These are phyloP conservation scores for Leishmania braziliensis DNA, from an alignment of 208 protist genomes.

Conservation along the genomic window DNA sequence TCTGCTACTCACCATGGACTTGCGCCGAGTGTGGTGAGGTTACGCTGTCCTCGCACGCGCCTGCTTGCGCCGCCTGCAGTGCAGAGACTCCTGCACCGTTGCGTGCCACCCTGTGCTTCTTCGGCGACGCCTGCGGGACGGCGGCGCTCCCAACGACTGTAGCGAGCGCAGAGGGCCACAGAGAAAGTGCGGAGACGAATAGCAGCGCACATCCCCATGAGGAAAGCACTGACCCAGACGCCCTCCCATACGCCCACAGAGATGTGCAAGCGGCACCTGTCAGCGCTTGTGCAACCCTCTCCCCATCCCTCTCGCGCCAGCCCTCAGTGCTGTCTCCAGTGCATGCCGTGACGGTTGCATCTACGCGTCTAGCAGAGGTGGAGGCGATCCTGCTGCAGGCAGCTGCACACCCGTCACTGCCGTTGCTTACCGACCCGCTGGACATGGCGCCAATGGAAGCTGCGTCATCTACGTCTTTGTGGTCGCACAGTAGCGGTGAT, in stretches of 20 bases:
- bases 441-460: not conserved
- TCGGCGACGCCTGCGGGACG: not conserved
- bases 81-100: slow-evolving; percentile 4
- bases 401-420: not conserved
- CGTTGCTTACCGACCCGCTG: not conserved
- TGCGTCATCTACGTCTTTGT: not conserved
- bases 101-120: not conserved
- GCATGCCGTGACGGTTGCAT: not conserved
- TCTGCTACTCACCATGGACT: slow-evolving; percentile 53
- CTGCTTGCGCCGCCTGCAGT: slow-evolving; percentile 43
- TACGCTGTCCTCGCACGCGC: slow-evolving; percentile 36
- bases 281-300: not conserved
- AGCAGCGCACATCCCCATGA: not conserved
- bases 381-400: slow-evolving; percentile 19
- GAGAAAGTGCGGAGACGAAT: not conserved
- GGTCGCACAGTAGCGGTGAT: not conserved
- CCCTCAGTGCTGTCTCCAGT: not conserved
- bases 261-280: not conserved
- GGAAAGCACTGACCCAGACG: not conserved
- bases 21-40: slow-evolving; percentile 46
- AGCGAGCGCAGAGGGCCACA: too few relatives aligned
- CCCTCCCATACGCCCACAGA: not conserved
- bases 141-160: not conserved
- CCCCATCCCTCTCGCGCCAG: not conserved
- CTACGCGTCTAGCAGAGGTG: slow-evolving; percentile 17